phyloP scores from a whole-genome alignment of 202 grass and related monocot species.

The Eragrostis tef region DNA sequence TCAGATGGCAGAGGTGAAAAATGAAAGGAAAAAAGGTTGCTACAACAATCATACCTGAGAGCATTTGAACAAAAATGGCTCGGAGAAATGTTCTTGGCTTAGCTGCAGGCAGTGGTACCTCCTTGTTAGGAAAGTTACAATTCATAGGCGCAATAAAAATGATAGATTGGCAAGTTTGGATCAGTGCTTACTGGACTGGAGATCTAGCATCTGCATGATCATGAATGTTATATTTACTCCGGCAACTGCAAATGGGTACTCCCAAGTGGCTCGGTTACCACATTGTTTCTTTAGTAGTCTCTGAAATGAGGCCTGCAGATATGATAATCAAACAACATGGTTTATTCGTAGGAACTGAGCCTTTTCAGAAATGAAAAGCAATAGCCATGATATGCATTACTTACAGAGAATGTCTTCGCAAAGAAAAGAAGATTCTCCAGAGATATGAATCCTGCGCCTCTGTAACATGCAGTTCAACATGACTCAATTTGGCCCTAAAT shows the following conservation, averaged over 20 bases:
- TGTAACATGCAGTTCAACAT: constrained; percentile 30
- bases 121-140: constrained; percentile 26
- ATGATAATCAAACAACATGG: constrained; percentile 9
- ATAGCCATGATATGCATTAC: constrained; percentile 7
- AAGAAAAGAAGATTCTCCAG: constrained; percentile 99
- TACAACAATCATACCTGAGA: constrained; percentile 62
- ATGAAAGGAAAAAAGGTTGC: not conserved
- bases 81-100: constrained; percentile 87
- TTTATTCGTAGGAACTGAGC: constrained; percentile 16
- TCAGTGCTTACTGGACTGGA: constrained; percentile 69
- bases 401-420: constrained; percentile 97
- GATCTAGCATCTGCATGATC: constrained; percentile 99
- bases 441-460: constrained; percentile 95
- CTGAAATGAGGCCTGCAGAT: constrained; percentile 80
- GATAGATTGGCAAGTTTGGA: not conserved
- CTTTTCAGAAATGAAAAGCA: constrained; percentile 4
- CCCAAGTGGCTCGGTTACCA: constrained; percentile 78
- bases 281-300: constrained; percentile 83
- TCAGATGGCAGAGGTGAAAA: not conserved
- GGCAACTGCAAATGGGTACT: constrained; percentile 91
- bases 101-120: constrained; percentile 52
- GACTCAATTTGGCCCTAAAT: constrained; percentile 15
- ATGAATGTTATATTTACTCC: constrained; percentile 99
- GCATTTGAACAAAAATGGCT: constrained; percentile 95
- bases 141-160: not conserved